Conservation (phyloP, 768 basidiomycete species). For the Macrolepiota albuminosa region DNA sequence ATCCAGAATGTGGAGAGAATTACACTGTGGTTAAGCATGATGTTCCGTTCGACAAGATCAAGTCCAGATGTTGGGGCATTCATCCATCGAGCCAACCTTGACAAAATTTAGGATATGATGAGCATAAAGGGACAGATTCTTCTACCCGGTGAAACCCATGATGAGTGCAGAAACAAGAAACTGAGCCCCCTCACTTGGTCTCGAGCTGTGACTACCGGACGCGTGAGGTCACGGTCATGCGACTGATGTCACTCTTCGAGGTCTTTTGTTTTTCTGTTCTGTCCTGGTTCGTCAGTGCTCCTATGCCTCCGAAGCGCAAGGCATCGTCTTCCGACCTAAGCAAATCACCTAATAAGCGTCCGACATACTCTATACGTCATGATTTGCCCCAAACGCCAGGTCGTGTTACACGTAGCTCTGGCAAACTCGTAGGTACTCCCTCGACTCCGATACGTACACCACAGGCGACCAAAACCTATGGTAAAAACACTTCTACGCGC, state of each 20-base stretch:
- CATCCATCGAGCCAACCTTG: conserved; percentile 74
- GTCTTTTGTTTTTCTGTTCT: neutral
- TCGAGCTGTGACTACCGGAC: neutral
- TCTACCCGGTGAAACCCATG: conserved; percentile 66
- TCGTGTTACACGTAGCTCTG: conserved; percentile 3
- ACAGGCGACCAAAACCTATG: conserved; percentile 9
- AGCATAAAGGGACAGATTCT: conserved; percentile 28
- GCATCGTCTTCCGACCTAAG: conserved; percentile 18
- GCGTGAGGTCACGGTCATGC: conserved; percentile 18
- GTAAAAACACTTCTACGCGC: neutral
- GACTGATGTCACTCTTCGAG: neutral
- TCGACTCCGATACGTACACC: conserved; percentile 8
- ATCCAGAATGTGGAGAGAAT: conserved; percentile 11
- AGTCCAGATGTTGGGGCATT: conserved; percentile 76
- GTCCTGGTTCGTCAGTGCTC: neutral
- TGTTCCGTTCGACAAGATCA: conserved; percentile 64
- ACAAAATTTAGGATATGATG: conserved; percentile 5
- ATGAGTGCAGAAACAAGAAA: neutral
- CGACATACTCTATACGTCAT: conserved; percentile 18
- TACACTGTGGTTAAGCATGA: conserved; percentile 66
- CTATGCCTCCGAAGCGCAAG: conserved; percentile 46
- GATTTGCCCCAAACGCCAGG: neutral
- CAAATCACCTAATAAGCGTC: conserved; percentile 28
- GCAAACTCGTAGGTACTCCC: neutral
- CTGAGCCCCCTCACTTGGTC: too few relatives aligned